Evolutionary conservation across 768 basidiomycete species (phyloP), one percentile per base, ranked within the genome.

Genomic region (Tylopilus sp.): DNA sequence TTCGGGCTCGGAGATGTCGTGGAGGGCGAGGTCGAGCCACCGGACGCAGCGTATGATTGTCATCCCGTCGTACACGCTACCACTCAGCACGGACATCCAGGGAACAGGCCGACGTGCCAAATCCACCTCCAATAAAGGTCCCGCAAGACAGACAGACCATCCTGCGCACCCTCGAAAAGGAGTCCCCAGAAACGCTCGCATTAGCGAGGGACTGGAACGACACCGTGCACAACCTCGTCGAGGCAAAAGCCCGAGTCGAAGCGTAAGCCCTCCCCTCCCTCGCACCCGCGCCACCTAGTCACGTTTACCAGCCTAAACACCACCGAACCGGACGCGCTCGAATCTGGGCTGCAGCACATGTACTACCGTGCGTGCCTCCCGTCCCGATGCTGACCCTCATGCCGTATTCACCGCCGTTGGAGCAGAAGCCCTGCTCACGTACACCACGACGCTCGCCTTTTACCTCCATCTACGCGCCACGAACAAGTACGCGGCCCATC

Each of bases 361-460:
- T 86, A 96, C 71, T 91, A 96, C 66, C 95, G 95, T 93, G 65
- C 71, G 92, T 78, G 6, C 30, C 37, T 48, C n/a, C 3, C 29
- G 19, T 50, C 36, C 37, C 8, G 9, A 7, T 19, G 10, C 41
- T 52, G 21, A 43, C 28, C 7, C 21, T 33, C n/a, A n/a, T 48
- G 21, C 8, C 30, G 19, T 45, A 26, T 49, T 54, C 25, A 50
- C 37, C 28, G 38, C 34, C 33, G 19, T 54, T 22, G 17, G 48
- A 56, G 26, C 68, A 98, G 95, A 98, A 77, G 81, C 93, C 1
- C 76, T 96, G 3, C 74, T 97, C 33, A 92, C 94, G 10, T 98
- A 98, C 65, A 79, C 90, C 19, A 90, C 93, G 1, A 86, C 85
- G 3, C 84, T 98, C 41, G 89, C 94, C 1, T 98, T 94, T 73